Evolutionary conservation across 2,329 filamentous ascomycete genomes (phyloP).

Genomic region (Penicillium sp.): DNA sequence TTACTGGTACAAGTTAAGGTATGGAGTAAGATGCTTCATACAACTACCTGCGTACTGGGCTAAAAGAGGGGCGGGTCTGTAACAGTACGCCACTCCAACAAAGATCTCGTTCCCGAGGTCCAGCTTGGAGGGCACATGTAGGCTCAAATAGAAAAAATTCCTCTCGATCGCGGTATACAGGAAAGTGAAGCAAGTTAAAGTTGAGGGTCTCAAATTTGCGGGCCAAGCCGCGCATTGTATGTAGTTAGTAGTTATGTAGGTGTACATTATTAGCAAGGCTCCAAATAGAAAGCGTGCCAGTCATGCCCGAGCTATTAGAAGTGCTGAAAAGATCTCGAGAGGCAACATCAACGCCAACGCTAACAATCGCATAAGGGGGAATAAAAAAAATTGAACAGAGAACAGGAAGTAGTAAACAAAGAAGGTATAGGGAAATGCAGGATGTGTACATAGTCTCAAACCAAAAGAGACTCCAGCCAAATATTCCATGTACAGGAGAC

Average conservation of each 20-base stretch:
- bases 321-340: neutral
- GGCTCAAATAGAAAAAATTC: no score
- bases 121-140: no score
- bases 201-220: no score
- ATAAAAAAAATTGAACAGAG: conserved; percentile 4
- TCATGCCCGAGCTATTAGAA: neutral
- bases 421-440: neutral
- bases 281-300: neutral
- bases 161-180: no score
- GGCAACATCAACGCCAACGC: conserved; percentile 15
- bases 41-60: no score
- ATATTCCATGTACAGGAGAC: neutral
- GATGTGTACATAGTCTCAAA: neutral
- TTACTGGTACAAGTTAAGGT: neutral
- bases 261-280: conserved; percentile 5
- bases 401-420: neutral
- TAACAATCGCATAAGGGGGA: conserved; percentile 13
- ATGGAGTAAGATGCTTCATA: no score
- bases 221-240: no score
- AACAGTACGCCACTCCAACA: no score
- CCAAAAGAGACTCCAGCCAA: neutral
- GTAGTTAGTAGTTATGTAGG: neutral
- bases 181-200: no score
- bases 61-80: no score
- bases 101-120: no score